phyloP scores from a whole-genome alignment of 352 stramenopile species.

The Phytophthora idaei region DNA sequence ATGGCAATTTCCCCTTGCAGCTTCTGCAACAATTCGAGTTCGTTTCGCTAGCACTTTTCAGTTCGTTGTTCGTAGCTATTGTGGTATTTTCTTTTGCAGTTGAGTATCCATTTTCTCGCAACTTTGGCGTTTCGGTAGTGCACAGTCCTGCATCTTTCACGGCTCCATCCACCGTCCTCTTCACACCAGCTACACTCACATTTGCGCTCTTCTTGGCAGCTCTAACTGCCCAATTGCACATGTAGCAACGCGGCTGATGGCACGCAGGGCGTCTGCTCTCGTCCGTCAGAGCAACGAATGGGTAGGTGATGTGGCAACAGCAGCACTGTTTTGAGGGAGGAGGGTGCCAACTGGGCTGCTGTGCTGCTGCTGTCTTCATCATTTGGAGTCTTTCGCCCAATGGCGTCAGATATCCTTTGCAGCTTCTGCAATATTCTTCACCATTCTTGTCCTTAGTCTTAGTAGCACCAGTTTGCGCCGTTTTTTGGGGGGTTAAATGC shows the following conservation, averaged over 20 bases:
- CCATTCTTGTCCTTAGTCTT: not conserved
- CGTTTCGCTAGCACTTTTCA: not conserved
- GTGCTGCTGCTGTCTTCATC: slow-evolving; percentile 11
- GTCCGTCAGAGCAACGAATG: slow-evolving; percentile 15
- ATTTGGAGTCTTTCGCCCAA: slow-evolving; percentile 17
- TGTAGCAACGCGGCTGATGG: slow-evolving; percentile 20
- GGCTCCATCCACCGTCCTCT: slow-evolving; percentile 3
- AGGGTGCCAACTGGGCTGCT: slow-evolving; percentile 1
- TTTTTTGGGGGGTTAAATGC: not conserved
- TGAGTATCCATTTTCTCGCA: not conserved
- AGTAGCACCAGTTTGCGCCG: not conserved
- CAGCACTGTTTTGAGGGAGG: slow-evolving; percentile 12
- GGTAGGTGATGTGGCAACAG: slow-evolving; percentile 28
- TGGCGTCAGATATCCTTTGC: slow-evolving; percentile 18
- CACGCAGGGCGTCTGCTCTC: slow-evolving; percentile 14
- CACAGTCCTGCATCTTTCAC: slow-evolving; percentile 3
- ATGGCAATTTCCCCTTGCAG: slow-evolving; percentile 7
- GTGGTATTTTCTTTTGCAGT: not conserved
- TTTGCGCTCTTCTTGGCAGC: not conserved
- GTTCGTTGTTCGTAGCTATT: not conserved
- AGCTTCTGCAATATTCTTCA: slow-evolving; percentile 19
- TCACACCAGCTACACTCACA: not conserved
- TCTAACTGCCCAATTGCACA: slow-evolving; percentile 24
- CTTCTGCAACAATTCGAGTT: slow-evolving; percentile 13
- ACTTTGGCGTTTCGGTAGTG: not conserved